Base-by-base conservation (phyloP, 2,329 filamentous ascomycete species). In the Exophiala sideris region DNA sequence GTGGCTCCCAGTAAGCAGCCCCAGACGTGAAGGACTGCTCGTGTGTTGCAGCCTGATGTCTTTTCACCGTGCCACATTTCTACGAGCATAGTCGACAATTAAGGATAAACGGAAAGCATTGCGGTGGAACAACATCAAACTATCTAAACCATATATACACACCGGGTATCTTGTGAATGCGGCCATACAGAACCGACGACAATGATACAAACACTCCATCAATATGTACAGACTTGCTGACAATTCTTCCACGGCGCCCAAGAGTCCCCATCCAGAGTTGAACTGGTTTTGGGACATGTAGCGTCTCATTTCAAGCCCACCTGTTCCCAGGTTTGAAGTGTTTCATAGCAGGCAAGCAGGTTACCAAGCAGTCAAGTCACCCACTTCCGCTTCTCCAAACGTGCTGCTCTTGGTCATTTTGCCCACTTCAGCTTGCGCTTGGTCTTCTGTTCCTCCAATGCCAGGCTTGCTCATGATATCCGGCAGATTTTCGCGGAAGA, bases 371-470 rank as follows among this genome's bases (percentile, higher is more conserved):
- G 62, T 64, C 54, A 65, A 96, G 68, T 97, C 94, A 57, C 92
- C 92, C 16, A 96, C 90, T 73, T 97, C 94, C 1, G 90, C 91
- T 73, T 97, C 91, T 12, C 92, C 91, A 76, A 96, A 96, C 0
- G 89, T 94, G 72, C 91, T 96, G 52, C 82, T 91, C 76, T 95
- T 96, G 14, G 83, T 89, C 58, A 91, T 71, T 64, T 82, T 74
- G 12, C 84, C 84, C 58, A 80, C 73, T 35, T 73, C 73, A 47
- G 79, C 57, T 73, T 74, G 57, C 35, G 76, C 76, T 10, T 56
- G 63, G 6, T 64, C 62, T 38, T 56, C 46, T 40, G 52, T 40
- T 8, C 56, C 68, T 5, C 38, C 52, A 24, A 54, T 38, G 2
- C 77, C 81, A 18, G 82, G 76, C 64, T 77, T 81, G 34, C 72